phyloP scores from a whole-genome alignment of 352 stramenopile species.

The Globisporangium splendens region DNA sequence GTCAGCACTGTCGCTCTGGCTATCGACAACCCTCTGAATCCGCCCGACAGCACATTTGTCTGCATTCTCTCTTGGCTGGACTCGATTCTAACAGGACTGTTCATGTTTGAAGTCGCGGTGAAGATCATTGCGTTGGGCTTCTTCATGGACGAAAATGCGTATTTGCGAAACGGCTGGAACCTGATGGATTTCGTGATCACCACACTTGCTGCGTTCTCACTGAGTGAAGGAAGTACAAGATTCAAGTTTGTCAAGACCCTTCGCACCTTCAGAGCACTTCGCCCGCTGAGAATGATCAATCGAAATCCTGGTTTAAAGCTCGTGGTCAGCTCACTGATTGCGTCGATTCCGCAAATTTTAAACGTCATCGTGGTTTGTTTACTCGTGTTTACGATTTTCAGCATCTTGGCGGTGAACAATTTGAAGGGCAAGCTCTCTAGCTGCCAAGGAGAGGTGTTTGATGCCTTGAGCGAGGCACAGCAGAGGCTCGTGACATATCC shows the following conservation, averaged over 20 bases:
- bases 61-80: conserved; percentile 62
- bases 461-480: conserved; percentile 26
- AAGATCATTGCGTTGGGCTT: conserved; percentile 88
- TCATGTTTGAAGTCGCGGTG: conserved; percentile 80
- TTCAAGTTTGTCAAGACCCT: conserved; percentile 69
- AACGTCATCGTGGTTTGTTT: conserved; percentile 84
- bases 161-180: conserved; percentile 88
- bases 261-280: conserved; percentile 71
- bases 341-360: conserved; percentile 71
- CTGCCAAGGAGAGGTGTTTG: conserved; percentile 55
- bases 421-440: conserved; percentile 86
- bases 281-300: conserved; percentile 85
- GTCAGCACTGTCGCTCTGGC: conserved; percentile 68
- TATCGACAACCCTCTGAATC: conserved; percentile 71
- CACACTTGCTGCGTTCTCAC: conserved; percentile 63
- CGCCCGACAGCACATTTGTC: conserved; percentile 36
- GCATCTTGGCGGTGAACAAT: conserved; percentile 88
- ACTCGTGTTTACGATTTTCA: conserved; percentile 86
- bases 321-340: conserved; percentile 79
- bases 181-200: conserved; percentile 90
- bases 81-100: conserved; percentile 70
- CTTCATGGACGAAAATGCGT: conserved; percentile 52
- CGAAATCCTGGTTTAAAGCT: conserved; percentile 62
- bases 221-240: conserved; percentile 58
- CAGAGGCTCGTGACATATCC: conserved; percentile 48